Evolutionary conservation across 768 basidiomycete genomes (phyloP).

Genomic region (Lactarius indigo): DNA sequence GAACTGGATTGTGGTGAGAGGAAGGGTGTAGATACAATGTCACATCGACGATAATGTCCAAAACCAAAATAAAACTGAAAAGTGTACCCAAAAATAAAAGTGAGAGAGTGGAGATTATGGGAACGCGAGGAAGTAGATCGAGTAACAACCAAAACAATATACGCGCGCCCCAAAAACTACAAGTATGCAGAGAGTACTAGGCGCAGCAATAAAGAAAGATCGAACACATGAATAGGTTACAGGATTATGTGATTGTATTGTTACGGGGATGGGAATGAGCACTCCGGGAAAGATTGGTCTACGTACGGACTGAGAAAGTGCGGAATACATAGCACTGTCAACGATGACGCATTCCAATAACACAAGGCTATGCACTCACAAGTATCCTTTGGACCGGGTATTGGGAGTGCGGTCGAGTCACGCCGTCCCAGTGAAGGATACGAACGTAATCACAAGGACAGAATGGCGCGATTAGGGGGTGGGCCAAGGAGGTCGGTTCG

Average conservation of each 20-base stretch:
- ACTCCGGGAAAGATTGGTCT: not conserved
- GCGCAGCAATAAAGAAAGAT: not conserved
- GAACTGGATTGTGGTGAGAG: not conserved
- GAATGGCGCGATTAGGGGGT: not conserved
- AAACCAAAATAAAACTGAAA: not conserved
- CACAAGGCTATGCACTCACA: conserved; percentile 1
- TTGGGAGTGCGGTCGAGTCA: conserved; percentile 2
- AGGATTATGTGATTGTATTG: not conserved
- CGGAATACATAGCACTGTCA: not conserved
- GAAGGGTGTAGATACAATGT: not conserved
- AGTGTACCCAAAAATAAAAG: not conserved
- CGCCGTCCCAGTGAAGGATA: not conserved
- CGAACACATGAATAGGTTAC: not conserved
- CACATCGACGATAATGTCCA: not conserved
- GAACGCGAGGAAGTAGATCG: not conserved
- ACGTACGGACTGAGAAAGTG: not conserved
- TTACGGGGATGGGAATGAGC: not conserved
- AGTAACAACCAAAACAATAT: not conserved
- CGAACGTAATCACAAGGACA: not conserved
- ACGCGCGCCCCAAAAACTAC: not conserved
- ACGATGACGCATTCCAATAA: not conserved
- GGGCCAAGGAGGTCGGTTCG: not conserved
- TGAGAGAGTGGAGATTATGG: not conserved
- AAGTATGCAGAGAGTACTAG: not conserved
- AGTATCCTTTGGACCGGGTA: not conserved